Conservation (phyloP, 176 grass and related monocot genomes). For the Zea luxurians region DNA sequence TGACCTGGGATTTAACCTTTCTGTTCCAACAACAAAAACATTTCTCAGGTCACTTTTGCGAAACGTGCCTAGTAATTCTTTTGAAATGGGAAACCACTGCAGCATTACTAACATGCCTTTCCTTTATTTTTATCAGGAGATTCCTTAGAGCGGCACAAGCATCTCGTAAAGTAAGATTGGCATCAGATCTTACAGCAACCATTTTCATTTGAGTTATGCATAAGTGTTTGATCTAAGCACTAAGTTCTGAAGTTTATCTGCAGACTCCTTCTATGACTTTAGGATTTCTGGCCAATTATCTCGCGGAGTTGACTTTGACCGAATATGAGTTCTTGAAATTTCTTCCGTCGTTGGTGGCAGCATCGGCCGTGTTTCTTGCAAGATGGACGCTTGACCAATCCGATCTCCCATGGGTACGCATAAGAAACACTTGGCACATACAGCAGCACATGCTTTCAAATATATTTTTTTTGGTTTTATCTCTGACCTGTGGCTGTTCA, state of each 20-base stretch:
- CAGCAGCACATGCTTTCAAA: not conserved
- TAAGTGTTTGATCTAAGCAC: not conserved
- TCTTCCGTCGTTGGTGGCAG: conserved; percentile 65
- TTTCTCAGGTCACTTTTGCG: conserved; percentile 60
- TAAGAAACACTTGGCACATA: not conserved
- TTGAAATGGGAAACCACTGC: not conserved
- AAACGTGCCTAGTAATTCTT: not conserved
- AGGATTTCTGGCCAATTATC: conserved; percentile 69
- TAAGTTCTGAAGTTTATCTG: conserved; percentile 25
- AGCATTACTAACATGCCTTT: not conserved
- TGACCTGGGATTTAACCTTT: conserved; percentile 58
- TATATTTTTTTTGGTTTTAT: not conserved
- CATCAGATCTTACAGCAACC: not conserved
- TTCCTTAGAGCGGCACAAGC: conserved; percentile 70
- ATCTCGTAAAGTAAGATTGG: conserved; percentile 56
- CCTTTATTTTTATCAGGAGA: conserved; percentile 51
- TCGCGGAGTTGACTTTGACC: conserved; percentile 62
- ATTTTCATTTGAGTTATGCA: not conserved
- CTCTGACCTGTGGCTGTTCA: conserved; percentile 3
- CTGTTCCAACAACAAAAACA: conserved; percentile 72
- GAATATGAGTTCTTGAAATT: conserved; percentile 65
- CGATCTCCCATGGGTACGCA: conserved; percentile 60
- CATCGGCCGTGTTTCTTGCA: conserved; percentile 66
- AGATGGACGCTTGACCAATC: conserved; percentile 69
- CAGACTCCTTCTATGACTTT: conserved; percentile 41